These are phyloP conservation scores for Psilocybe cubensis DNA, from an alignment of 768 basidiomycete genomes.

Conservation along the genomic window DNA sequence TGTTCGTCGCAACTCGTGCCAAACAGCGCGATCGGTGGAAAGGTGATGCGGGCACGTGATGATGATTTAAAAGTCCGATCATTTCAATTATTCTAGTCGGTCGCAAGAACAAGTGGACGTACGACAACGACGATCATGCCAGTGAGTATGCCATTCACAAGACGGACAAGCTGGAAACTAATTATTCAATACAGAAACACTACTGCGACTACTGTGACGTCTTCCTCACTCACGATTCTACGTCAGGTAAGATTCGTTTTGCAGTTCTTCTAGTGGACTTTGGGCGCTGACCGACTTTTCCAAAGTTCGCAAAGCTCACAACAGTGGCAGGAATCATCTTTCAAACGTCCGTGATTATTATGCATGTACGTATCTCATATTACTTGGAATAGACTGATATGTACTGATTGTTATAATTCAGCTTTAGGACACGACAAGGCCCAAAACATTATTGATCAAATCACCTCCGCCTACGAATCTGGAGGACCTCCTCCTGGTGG, in stretches of 20 bases:
- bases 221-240: slow-evolving; percentile 92
- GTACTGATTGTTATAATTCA: slow-evolving; percentile 31
- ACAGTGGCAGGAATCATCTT: slow-evolving; percentile 95
- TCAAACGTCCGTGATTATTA: slow-evolving; percentile 98
- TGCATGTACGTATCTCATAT: slow-evolving; percentile 62
- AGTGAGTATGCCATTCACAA: slow-evolving; percentile 41
- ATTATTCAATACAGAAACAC: slow-evolving; percentile 66
- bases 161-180: not conserved
- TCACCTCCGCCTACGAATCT: slow-evolving; percentile 90
- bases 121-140: slow-evolving; percentile 55
- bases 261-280: not conserved
- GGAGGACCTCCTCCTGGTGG: slow-evolving; percentile 87
- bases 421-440: slow-evolving; percentile 96
- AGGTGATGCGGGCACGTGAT: slow-evolving; percentile 22
- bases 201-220: slow-evolving; percentile 96
- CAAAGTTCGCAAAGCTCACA: slow-evolving; percentile 95
- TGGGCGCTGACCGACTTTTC: slow-evolving; percentile 17
- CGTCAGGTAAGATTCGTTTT: slow-evolving; percentile 64
- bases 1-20: not conserved
- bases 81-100: slow-evolving; percentile 2
- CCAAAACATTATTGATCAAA: slow-evolving; percentile 97
- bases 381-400: not conserved
- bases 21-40: not conserved
- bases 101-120: not conserved
- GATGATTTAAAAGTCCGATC: slow-evolving; percentile 29